Percentiles rank a stretch among this genome's conserved stretches.
Evolutionary conservation across 2,329 filamentous ascomycete genomes (phyloP).

Genomic region (Tolypocladium paradoxum): DNA sequence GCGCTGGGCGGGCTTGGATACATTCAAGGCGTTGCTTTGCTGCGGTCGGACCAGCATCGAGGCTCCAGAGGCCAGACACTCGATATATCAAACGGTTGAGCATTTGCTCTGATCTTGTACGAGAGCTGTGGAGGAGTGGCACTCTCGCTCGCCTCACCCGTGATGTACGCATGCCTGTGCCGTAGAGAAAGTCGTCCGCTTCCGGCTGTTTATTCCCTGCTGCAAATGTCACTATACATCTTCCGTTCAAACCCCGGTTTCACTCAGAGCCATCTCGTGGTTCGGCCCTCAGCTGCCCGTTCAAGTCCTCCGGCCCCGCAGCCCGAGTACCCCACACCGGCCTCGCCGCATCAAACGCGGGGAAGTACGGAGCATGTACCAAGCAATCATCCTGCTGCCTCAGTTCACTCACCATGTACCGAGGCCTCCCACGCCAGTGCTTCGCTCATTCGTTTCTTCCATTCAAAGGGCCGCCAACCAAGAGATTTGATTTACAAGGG

Average conservation of each 20-base stretch:
- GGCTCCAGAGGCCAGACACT: too few relatives aligned
- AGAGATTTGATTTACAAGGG: too few relatives aligned
- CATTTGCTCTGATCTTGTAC: too few relatives aligned
- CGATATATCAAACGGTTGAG: too few relatives aligned
- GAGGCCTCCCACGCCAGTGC: neutral
- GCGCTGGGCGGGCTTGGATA: too few relatives aligned
- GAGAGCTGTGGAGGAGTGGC: too few relatives aligned
- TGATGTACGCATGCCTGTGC: too few relatives aligned
- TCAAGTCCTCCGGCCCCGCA: neutral
- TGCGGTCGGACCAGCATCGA: too few relatives aligned
- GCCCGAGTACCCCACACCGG: neutral
- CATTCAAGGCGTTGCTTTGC: too few relatives aligned
- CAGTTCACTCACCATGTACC: neutral
- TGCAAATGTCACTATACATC: neutral
- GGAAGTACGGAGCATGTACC: neutral
- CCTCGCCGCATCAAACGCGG: neutral
- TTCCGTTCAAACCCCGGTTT: neutral
- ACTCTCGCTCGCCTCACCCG: too few relatives aligned
- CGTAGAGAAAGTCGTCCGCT: too few relatives aligned
- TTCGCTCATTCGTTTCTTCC: neutral
- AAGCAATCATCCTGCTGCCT: neutral
- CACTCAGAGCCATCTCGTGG: neutral
- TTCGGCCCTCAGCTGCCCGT: neutral
- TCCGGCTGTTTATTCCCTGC: too few relatives aligned
- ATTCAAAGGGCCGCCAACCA: neutral